Percentiles rank a stretch among this genome's conserved stretches.
phyloP scores from a whole-genome alignment of 148 eudicot species.

The Salicornia ramosissima region DNA sequence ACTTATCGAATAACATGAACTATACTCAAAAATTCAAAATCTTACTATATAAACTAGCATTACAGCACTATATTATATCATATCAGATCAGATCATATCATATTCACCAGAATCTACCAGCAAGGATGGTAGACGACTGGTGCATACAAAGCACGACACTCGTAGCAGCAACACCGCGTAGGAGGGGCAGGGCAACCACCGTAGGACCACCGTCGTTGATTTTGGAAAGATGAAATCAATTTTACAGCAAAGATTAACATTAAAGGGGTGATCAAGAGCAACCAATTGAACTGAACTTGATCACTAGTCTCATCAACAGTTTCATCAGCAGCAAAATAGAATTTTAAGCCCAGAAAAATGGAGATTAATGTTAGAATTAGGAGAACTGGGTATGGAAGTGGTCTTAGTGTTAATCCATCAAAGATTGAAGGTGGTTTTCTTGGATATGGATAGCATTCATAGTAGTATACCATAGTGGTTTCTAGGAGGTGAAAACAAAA shows the following conservation, averaged over 20 bases:
- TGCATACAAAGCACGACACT: slow-evolving; percentile 52
- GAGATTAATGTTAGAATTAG: slow-evolving; percentile 45
- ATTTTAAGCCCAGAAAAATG: slow-evolving; percentile 51
- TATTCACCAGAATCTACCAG: slow-evolving; percentile 18
- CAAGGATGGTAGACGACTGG: slow-evolving; percentile 51
- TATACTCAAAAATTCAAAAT: no score
- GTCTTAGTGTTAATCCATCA: slow-evolving; percentile 57
- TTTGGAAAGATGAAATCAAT: slow-evolving; percentile 48
- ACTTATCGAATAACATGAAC: no score
- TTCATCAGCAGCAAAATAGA: slow-evolving; percentile 46
- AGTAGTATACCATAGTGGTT: slow-evolving; percentile 8
- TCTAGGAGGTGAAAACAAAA: neutral
- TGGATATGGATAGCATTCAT: slow-evolving; percentile 10
- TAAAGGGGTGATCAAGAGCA: slow-evolving; percentile 51
- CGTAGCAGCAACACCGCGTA: slow-evolving; percentile 70
- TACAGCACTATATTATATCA: no score
- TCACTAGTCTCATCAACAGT: slow-evolving; percentile 59
- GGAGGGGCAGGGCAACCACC: slow-evolving; percentile 42
- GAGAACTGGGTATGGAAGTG: slow-evolving; percentile 70
- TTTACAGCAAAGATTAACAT: slow-evolving; percentile 41
- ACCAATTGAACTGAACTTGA: slow-evolving; percentile 53
- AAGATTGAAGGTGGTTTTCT: slow-evolving; percentile 40
- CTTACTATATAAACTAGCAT: no score
- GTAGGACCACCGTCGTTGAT: slow-evolving; percentile 22
- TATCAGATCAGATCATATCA: no score